phyloP scores from a whole-genome alignment of 176 grass and related monocot species.

The Bromus sterilis region DNA sequence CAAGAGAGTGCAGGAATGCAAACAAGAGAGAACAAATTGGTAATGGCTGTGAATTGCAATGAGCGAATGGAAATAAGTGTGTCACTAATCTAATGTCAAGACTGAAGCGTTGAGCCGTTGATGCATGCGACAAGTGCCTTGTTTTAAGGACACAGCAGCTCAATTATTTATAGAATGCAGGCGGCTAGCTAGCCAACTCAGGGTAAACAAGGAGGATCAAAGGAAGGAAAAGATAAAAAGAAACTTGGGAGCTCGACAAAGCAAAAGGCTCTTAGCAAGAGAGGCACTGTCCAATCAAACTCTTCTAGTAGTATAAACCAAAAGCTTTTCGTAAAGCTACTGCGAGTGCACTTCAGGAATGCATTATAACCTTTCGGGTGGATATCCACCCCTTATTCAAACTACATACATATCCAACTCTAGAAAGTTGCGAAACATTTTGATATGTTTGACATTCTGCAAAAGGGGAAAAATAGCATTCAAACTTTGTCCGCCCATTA shows the following conservation, averaged over 20 bases:
- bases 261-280: not conserved
- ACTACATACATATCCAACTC: not conserved
- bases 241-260: not conserved
- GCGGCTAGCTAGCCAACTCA: not conserved
- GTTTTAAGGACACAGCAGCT: conserved; percentile 1
- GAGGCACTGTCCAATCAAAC: not conserved
- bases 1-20: not conserved
- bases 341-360: not conserved
- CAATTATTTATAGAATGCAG: conserved; percentile 37
- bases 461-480: not conserved
- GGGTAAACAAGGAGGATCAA: not conserved
- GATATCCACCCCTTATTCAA: not conserved
- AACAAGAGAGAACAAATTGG: not conserved
- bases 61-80: not conserved
- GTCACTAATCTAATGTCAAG: not conserved
- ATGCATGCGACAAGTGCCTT: conserved; percentile 14
- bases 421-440: not conserved
- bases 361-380: not conserved
- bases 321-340: not conserved
- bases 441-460: not conserved
- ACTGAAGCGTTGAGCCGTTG: not conserved
- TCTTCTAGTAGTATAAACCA: not conserved
- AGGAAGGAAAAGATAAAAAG: not conserved
- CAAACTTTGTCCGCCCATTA: not conserved
- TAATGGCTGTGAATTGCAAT: not conserved